Percentiles rank a stretch among this genome's conserved stretches.
These are phyloP conservation scores for Solanum etuberosum DNA, from an alignment of 257 asterid genomes.

Conservation along the genomic window DNA sequence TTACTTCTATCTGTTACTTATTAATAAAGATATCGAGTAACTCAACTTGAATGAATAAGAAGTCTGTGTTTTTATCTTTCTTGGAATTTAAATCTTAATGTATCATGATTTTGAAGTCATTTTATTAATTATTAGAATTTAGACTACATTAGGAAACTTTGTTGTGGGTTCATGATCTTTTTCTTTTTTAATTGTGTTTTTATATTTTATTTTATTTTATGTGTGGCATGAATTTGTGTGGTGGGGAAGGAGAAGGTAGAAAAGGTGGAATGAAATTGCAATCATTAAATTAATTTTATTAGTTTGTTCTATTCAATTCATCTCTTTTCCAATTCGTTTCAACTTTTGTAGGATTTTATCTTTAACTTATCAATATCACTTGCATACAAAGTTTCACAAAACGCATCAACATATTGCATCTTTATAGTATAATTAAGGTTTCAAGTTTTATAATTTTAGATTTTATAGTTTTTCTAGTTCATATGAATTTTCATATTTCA, in stretches of 20 bases:
- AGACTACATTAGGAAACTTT: background rate
- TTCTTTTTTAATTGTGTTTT: background rate
- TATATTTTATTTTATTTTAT: background rate
- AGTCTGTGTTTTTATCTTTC: background rate
- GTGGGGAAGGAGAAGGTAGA: background rate
- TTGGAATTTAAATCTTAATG: background rate
- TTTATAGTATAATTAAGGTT: background rate
- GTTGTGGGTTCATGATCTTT: background rate
- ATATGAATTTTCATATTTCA: no score
- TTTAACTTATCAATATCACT: background rate
- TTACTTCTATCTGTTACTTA: background rate
- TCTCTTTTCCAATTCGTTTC: background rate
- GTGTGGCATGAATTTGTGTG: background rate
- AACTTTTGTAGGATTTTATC: background rate
- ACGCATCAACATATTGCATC: background rate
- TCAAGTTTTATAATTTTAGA: background rate
- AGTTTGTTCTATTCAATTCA: background rate
- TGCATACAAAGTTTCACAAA: background rate
- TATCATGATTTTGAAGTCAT: background rate
- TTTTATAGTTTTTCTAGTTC: background rate
- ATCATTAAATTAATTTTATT: background rate
- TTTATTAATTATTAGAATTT: background rate
- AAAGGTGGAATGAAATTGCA: background rate
- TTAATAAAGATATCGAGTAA: background rate
- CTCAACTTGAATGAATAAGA: accelerated